Conservation (phyloP, 768 basidiomycete species). For the Boletus insuetus region DNA sequence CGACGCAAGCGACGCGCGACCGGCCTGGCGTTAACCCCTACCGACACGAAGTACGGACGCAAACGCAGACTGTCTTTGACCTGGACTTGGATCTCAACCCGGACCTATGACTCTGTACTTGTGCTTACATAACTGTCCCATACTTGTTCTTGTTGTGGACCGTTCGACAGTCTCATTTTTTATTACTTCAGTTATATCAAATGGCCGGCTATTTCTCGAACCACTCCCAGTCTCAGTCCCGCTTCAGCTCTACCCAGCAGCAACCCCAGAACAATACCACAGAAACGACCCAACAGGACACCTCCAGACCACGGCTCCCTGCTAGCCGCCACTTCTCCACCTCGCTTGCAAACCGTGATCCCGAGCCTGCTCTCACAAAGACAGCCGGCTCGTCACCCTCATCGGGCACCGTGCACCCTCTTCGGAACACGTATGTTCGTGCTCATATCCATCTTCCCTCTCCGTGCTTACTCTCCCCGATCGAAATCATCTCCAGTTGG, state of each 20-base stretch:
- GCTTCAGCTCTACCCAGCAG: constrained; percentile 55
- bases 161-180: not conserved
- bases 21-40: constrained; percentile 62
- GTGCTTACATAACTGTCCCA: constrained; percentile 24
- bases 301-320: constrained; percentile 46
- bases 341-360: constrained; percentile 42
- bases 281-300: constrained; percentile 12
- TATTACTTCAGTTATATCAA: constrained; percentile 30
- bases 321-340: constrained; percentile 78
- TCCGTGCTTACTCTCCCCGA: constrained; percentile 18
- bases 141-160: too few relatives aligned
- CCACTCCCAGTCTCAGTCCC: constrained; percentile 63
- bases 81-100: constrained; percentile 85
- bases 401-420: constrained; percentile 57
- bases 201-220: constrained; percentile 84
- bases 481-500: constrained; percentile 53
- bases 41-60: constrained; percentile 62
- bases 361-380: constrained; percentile 40
- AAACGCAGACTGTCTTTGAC: constrained; percentile 65
- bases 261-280: constrained; percentile 22
- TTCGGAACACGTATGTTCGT: constrained; percentile 84
- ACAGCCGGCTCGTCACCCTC: constrained; percentile 24
- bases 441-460: constrained; percentile 16
- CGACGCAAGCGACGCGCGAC: constrained; percentile 44
- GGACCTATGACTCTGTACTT: constrained; percentile 48